Evolutionary conservation across 768 basidiomycete species (phyloP).

Genomic region (Chalciporus pseudorubinellus): DNA sequence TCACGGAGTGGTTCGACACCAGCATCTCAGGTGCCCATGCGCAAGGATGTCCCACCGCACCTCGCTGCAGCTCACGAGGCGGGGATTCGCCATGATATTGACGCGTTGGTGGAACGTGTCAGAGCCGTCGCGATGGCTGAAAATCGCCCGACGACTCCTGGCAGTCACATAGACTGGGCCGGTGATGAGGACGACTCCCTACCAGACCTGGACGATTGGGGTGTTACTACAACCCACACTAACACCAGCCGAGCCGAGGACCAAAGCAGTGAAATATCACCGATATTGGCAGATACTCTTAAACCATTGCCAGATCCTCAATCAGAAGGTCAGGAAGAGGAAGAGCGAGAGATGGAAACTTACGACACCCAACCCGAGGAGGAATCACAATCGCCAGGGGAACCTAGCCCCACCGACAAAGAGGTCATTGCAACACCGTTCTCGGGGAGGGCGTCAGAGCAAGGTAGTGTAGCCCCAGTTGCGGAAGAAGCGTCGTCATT

Average conservation of each 20-base stretch:
- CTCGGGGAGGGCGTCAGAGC: slow-evolving; percentile 15
- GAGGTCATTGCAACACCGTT: slow-evolving; percentile 1
- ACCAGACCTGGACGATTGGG: slow-evolving; percentile 87
- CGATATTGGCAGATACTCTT: slow-evolving; percentile 63
- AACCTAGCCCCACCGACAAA: slow-evolving; percentile 6
- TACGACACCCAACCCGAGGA: slow-evolving; percentile 10
- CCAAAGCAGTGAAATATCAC: slow-evolving; percentile 53
- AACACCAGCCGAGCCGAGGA: slow-evolving; percentile 25
- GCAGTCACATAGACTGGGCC: slow-evolving; percentile 87
- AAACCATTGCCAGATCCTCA: slow-evolving; percentile 54
- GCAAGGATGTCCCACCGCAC: slow-evolving; percentile 63
- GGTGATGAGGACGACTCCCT: slow-evolving; percentile 79
- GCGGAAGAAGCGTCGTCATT: slow-evolving; percentile 6
- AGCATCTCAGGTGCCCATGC: slow-evolving; percentile 28
- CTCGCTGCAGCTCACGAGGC: slow-evolving; percentile 36
- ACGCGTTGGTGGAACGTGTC: slow-evolving; percentile 76
- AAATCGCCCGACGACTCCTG: slow-evolving; percentile 64
- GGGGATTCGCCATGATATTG: slow-evolving; percentile 62
- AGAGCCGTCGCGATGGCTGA: slow-evolving; percentile 71
- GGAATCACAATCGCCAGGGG: slow-evolving; percentile 5
- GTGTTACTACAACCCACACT: slow-evolving; percentile 48
- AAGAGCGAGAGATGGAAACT: slow-evolving; percentile 22
- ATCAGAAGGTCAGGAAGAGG: slow-evolving; percentile 23
- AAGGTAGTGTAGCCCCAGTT: slow-evolving; percentile 12
- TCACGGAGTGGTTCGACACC: slow-evolving; percentile 24